These are phyloP conservation scores for Leccinum olivaceopallidum DNA, from an alignment of 768 basidiomycete species.

Conservation along the genomic window DNA sequence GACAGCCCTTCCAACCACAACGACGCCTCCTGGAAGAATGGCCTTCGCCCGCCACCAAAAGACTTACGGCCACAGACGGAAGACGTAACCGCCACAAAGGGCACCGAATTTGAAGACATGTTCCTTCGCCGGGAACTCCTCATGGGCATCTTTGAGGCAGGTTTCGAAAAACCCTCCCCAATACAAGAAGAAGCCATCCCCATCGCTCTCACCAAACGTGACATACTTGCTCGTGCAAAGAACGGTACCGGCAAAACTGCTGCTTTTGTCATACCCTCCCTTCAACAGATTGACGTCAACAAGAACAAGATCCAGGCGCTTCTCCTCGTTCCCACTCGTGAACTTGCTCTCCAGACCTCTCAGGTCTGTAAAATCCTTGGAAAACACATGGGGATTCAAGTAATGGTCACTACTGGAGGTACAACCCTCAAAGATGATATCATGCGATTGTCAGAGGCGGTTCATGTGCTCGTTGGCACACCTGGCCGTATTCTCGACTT, in stretches of 20 bases:
- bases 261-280: slow-evolving; percentile 96
- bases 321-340: slow-evolving; percentile 97
- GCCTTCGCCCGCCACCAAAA: slow-evolving; percentile 85
- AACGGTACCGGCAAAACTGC: slow-evolving; percentile 98
- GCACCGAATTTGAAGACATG: slow-evolving; percentile 96
- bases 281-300: slow-evolving; percentile 86
- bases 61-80: slow-evolving; percentile 94
- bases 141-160: slow-evolving; percentile 99
- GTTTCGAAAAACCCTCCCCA: slow-evolving; percentile 94
- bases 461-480: slow-evolving; percentile 97
- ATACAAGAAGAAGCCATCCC: slow-evolving; percentile 99
- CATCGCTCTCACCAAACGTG: slow-evolving; percentile 88
- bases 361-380: slow-evolving; percentile 98
- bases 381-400: slow-evolving; percentile 92
- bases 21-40: slow-evolving; percentile 62
- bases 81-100: slow-evolving; percentile 93
- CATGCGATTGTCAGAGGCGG: slow-evolving; percentile 81
- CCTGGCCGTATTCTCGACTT: slow-evolving; percentile 96
- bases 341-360: slow-evolving; percentile 96
- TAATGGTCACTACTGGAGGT: slow-evolving; percentile 99
- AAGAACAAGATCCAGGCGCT: slow-evolving; percentile 93
- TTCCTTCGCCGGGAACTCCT: slow-evolving; percentile 89
- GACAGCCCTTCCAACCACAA: slow-evolving; percentile 31
- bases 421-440: slow-evolving; percentile 99
- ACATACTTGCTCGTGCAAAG: slow-evolving; percentile 94